Evolutionary conservation across 257 asterid species (phyloP), one percentile per base, ranked within the genome.

Genomic region (Thymus quinquecostatus): DNA sequence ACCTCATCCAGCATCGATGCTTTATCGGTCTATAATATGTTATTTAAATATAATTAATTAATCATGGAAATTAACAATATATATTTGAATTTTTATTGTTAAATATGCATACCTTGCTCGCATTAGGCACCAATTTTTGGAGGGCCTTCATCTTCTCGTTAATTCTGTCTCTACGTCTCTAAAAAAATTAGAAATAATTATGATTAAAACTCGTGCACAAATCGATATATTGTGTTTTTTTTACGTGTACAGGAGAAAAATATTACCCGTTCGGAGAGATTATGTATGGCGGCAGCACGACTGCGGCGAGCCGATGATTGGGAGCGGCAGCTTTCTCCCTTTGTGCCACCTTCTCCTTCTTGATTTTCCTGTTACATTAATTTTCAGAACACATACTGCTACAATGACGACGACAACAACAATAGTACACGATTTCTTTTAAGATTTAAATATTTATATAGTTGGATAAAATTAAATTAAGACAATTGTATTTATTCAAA

Each of bases 1-100:
- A 86, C 96, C 64, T 88, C 95, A 66, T 90, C 95, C 6, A 89
- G 79, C 90, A 89, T 89, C 12, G 96, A 89, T 51, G 95, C 96
- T 70, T 89, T 89, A 58, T 89, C 96, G 0, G 89, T 87, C 96
- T 89, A 82, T 68, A 45, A 4, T 38, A 38, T 4, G 21, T 38
- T 36, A 36, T 36, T 36, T 36, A 1, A 36, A 1, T 34, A 34
- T 34, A 34, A 1, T 38, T 38, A 38, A 38, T 38, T 38, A 4
- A 38, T 38, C 21, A 7, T 38, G 41, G 41, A 36, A 34, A 34
- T 34, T 4, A 34, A 34, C 2, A 4, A 34, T 34, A 33, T 33
- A 33, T 1, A 34, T 34, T 4, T 34, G 4, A 34, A 34, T 34
- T 34, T 21, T 21, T 21, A 21, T 21, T 21, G 21, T 21, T 21